Base-by-base conservation (phyloP, 2,329 filamentous ascomycete genomes). In the Lachnellula cervina region DNA sequence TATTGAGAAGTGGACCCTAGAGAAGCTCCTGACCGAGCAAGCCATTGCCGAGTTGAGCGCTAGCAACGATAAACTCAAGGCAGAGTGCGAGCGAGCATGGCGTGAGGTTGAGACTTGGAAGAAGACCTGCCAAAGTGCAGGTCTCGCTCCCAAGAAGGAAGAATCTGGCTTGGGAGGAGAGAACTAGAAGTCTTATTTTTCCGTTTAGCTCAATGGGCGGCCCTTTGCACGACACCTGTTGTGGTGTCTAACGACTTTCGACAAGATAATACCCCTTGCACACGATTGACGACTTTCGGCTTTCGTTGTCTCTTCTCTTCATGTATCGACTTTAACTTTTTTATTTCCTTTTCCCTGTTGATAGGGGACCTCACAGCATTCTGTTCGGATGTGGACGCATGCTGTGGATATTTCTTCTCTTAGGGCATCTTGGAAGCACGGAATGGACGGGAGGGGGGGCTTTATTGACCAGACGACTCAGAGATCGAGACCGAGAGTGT, bases 1-100 rank as follows among this genome's bases (percentile, higher is more conserved):
- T 70, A 91, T 96, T 60, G 93, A 96, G 71, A 91, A 96, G 73
- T 94, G 89, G 89, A 93, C 89, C 4, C 77, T 94, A 28, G 90
- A 94, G 74, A 97, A 97, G 75, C 81, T 95, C 40, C 80, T 94
- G 40, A 93, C 89, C 0, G 90, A 95, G 73, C 89, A 94, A 70
- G 90, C 90, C 48, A 93, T 95, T 63, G 85, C 86, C 16, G 93
- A 97, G 73, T 83, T 97, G 50, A 93, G 88, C 68, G 81, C 86
- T 32, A 92, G 88, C 61, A 95, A 93, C 66, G 90, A 95, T 64
- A 94, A 92, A 74, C 81, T 93, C 60, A 93, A 93, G 76, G 78
- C 80, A 37, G 89, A 94, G 68, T 89, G 86, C 63, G 87, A 91
- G 69, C 79, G 88, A 35, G 83, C 88, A 21, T 92, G 89, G 77